Evolutionary conservation across 2,329 filamentous ascomycete species (phyloP).

Genomic region (Fonsecaea multimorphosa): DNA sequence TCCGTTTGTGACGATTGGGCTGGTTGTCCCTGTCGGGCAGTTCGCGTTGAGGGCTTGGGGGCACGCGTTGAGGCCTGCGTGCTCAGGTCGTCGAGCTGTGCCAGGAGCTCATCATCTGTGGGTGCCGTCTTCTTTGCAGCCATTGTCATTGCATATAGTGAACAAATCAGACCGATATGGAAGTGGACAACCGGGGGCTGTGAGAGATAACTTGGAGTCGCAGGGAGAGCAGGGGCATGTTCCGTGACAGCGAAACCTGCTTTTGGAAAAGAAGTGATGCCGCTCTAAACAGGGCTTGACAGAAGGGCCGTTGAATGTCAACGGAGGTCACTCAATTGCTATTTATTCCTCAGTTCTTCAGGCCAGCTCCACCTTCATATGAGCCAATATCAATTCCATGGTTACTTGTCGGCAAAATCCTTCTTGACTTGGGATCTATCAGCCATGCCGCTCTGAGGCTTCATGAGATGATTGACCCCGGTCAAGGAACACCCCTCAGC

Average conservation of each 20-base stretch:
- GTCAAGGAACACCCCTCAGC: background rate
- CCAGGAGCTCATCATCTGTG: slow-evolving; percentile 57
- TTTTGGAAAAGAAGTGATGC: background rate
- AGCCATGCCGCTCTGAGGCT: background rate
- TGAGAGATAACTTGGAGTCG: background rate
- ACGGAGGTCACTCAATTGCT: background rate
- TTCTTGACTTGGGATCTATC: background rate
- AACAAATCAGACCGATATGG: background rate
- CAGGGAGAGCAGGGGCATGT: background rate
- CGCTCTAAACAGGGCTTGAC: background rate
- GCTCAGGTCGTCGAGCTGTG: slow-evolving; percentile 57
- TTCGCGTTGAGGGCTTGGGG: slow-evolving; percentile 42
- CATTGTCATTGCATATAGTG: slow-evolving; percentile 35
- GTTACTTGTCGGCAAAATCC: background rate
- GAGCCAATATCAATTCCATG: background rate
- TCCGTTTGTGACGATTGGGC: slow-evolving; percentile 49
- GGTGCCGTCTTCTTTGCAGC: slow-evolving; percentile 43
- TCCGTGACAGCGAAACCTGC: background rate
- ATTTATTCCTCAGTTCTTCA: background rate
- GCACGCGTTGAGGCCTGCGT: slow-evolving; percentile 46
- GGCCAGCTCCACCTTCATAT: background rate
- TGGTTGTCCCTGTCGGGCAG: slow-evolving; percentile 34
- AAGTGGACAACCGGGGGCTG: background rate
- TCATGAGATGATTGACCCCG: background rate
- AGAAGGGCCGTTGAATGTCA: background rate